Percentiles rank a stretch among this genome's conserved stretches.
phyloP scores from a whole-genome alignment of 108 stramenopile genomes.

The Cyclostephanos invisitatus region DNA sequence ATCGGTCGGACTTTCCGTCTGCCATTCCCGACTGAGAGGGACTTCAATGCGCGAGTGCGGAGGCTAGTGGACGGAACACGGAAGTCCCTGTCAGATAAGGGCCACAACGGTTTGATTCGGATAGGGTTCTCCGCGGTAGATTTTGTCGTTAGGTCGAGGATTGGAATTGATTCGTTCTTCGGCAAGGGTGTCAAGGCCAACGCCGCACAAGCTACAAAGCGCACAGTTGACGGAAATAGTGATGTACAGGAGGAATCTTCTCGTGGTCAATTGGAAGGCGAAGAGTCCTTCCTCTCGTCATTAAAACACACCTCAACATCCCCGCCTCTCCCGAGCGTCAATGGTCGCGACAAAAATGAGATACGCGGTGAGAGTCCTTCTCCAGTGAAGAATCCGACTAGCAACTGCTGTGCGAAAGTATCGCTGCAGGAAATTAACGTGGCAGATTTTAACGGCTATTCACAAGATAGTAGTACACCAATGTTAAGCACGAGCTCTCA shows the following conservation, averaged over 20 bases:
- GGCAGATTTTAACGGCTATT: neutral
- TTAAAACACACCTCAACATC: conserved; percentile 2
- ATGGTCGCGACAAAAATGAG: neutral
- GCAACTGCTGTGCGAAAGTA: neutral
- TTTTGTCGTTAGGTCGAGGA: conserved; percentile 45
- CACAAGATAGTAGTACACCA: conserved; percentile 5
- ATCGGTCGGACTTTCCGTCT: conserved; percentile 49
- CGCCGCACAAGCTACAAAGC: conserved; percentile 11
- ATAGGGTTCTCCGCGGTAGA: conserved; percentile 53
- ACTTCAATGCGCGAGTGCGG: conserved; percentile 33
- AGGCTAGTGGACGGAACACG: conserved; percentile 36
- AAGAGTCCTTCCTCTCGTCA: conserved; percentile 26
- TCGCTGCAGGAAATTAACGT: neutral
- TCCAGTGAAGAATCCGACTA: neutral
- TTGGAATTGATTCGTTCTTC: conserved; percentile 57
- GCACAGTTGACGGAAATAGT: neutral
- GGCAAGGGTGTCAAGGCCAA: neutral
- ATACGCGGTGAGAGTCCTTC: neutral
- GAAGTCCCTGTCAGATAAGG: conserved; percentile 34
- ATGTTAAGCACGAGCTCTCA: neutral
- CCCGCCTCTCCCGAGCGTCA: neutral
- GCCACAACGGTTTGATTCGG: conserved; percentile 28
- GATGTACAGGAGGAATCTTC: neutral
- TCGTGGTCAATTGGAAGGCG: conserved; percentile 3
- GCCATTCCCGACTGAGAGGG: conserved; percentile 51